Evolutionary conservation across 768 basidiomycete species (phyloP).

Genomic region (Trametes coccinea): DNA sequence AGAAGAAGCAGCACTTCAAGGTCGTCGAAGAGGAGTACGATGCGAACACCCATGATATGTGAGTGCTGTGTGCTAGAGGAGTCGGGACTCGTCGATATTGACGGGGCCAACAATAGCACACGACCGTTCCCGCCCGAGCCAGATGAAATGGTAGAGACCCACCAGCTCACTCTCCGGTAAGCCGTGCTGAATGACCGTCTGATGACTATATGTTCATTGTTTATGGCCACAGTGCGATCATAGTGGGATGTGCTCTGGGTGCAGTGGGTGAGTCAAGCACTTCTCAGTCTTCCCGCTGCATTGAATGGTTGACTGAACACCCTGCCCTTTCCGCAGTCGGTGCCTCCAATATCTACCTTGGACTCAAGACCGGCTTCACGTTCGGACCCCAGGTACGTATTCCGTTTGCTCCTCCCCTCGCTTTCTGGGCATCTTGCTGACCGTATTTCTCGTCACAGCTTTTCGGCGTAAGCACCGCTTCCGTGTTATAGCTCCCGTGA

Average conservation of each 20-base stretch:
- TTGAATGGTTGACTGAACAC: conserved; percentile 42
- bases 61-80: neutral
- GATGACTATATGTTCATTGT: neutral
- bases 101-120: conserved; percentile 1
- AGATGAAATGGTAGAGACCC: conserved; percentile 46
- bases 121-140: conserved; percentile 57
- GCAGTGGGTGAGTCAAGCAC: conserved; percentile 19
- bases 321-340: conserved; percentile 43
- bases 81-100: neutral
- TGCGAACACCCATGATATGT: conserved; percentile 3
- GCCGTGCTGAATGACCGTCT: neutral
- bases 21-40: conserved; percentile 2
- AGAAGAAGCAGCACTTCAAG: conserved; percentile 6
- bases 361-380: conserved; percentile 68
- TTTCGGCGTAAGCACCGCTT: conserved; percentile 46
- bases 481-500: neutral
- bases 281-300: neutral
- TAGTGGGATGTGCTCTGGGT: conserved; percentile 21
- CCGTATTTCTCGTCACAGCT: conserved; percentile 26
- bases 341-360: conserved; percentile 67
- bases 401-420: neutral
- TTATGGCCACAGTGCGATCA: conserved; percentile 10
- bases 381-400: conserved; percentile 52
- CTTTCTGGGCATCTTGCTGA: neutral
- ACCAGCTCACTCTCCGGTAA: conserved; percentile 52